A percentile compares a stretch with the other conserved stretches of the same genome.
These are phyloP conservation scores for Allium cepa DNA, from an alignment of 106 monocot genomes.

Conservation along the genomic window DNA sequence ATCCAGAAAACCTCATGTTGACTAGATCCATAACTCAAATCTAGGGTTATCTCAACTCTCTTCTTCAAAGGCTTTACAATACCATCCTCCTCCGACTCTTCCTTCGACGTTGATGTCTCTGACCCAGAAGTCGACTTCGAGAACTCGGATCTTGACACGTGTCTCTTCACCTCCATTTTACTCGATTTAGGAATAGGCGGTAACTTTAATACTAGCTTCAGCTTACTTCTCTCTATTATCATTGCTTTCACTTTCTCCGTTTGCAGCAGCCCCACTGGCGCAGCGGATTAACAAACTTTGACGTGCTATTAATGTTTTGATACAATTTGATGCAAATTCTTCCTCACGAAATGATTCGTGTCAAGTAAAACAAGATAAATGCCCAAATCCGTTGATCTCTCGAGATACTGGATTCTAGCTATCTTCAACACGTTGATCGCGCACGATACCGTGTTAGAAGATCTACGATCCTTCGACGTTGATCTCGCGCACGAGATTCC, in stretches of 20 bases:
- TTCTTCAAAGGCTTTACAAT: slow-evolving; percentile 23
- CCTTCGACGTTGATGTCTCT: slow-evolving; percentile 1
- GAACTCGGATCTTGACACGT: neutral
- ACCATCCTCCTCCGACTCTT: slow-evolving; percentile 6
- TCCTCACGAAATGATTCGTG: no score
- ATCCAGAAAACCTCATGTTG: slow-evolving; percentile 24
- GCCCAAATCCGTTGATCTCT: no score
- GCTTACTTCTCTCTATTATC: slow-evolving; percentile 16
- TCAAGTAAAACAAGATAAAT: no score
- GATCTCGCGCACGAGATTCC: no score
- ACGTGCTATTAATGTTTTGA: no score
- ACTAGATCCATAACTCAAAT: slow-evolving; percentile 19
- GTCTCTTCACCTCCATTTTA: neutral
- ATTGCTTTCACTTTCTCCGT: slow-evolving; percentile 4
- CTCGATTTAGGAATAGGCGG: slow-evolving; percentile 4
- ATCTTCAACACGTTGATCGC: no score
- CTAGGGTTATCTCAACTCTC: slow-evolving; percentile 10
- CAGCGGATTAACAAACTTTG: no score
- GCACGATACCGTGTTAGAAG: no score
- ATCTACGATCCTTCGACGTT: no score
- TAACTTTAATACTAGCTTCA: slow-evolving; percentile 25
- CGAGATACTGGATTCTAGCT: no score
- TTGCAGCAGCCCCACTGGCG: no score
- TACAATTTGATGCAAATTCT: no score
- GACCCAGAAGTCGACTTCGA: slow-evolving; percentile 1